phyloP scores from a whole-genome alignment of 768 basidiomycete species.

The Boletus rubroflammeus region DNA sequence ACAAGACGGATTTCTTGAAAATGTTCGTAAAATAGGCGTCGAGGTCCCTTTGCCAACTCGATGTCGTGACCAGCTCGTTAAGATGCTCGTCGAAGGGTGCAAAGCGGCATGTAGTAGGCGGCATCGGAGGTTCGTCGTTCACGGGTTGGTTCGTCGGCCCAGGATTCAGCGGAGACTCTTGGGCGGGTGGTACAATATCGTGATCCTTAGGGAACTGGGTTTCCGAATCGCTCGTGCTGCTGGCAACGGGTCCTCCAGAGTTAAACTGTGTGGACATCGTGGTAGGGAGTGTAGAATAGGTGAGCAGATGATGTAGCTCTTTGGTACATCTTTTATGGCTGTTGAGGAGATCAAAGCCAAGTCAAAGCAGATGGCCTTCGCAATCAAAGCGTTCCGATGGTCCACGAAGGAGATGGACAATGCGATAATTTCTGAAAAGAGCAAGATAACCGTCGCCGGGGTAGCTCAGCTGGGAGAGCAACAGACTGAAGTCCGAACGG shows the following conservation, averaged over 20 bases:
- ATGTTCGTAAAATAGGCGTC: conserved; percentile 10
- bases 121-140: not conserved
- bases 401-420: not conserved
- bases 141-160: not conserved
- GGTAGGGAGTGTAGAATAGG: not conserved
- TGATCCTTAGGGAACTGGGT: not conserved
- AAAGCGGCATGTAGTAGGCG: not conserved
- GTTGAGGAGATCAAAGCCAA: not conserved
- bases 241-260: not conserved
- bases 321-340: conserved; percentile 6
- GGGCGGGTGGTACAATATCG: not conserved
- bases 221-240: not conserved
- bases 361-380: conserved; percentile 3
- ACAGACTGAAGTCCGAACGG: conserved; percentile 56
- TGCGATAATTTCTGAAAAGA: not conserved
- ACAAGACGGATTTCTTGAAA: conserved; percentile 11
- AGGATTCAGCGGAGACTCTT: not conserved
- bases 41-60: conserved; percentile 14
- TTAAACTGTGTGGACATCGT: not conserved
- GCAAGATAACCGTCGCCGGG: conserved; percentile 36
- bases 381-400: not conserved
- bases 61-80: not conserved
- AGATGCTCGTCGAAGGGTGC: conserved; percentile 10
- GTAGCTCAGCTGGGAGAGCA: conserved; percentile 77
- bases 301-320: not conserved